A percentile compares a stretch with the other conserved stretches of the same genome.
Conservation (phyloP, 2,329 filamentous ascomycete genomes). For the Stagonosporopsis vannaccii region DNA sequence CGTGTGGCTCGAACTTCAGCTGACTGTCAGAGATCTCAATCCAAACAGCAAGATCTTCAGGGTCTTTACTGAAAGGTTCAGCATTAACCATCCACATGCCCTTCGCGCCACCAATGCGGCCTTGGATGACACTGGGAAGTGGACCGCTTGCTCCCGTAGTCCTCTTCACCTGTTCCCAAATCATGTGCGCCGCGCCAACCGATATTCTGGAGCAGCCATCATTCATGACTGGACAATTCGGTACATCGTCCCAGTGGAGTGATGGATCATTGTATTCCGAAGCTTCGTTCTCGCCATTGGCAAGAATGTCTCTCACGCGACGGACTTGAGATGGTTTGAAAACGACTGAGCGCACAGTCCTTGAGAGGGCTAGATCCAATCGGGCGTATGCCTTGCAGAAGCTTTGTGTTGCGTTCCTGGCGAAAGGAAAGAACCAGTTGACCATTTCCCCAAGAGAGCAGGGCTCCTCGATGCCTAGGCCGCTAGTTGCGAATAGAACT, state of each 20-base stretch:
- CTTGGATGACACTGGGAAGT: slow-evolving; percentile 73
- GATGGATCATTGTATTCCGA: slow-evolving; percentile 45
- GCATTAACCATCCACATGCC: slow-evolving; percentile 75
- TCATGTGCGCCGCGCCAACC: slow-evolving; percentile 60
- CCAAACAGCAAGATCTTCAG: slow-evolving; percentile 60
- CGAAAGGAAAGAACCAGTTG: slow-evolving; percentile 51
- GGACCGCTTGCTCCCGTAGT: slow-evolving; percentile 65
- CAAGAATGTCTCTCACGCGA: slow-evolving; percentile 37
- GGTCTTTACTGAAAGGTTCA: slow-evolving; percentile 52
- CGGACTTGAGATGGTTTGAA: slow-evolving; percentile 51
- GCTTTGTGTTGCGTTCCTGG: slow-evolving; percentile 43
- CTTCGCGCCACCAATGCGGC: slow-evolving; percentile 74
- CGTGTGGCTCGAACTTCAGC: slow-evolving; percentile 66
- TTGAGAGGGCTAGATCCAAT: slow-evolving; percentile 53
- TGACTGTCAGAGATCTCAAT: slow-evolving; percentile 73
- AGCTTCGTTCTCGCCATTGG: slow-evolving; percentile 47
- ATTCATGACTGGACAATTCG: slow-evolving; percentile 50
- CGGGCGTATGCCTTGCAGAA: slow-evolving; percentile 55
- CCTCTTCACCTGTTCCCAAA: slow-evolving; percentile 62
- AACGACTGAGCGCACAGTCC: slow-evolving; percentile 45
- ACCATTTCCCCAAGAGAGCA: slow-evolving; percentile 40
- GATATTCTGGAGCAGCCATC: slow-evolving; percentile 72
- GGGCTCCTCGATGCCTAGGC: slow-evolving; percentile 32
- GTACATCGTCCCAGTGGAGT: slow-evolving; percentile 35
- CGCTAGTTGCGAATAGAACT: slow-evolving; percentile 48